A percentile compares a stretch with the other conserved stretches of the same genome.
These are phyloP conservation scores for Mediolabrus comicus DNA, from an alignment of 108 stramenopile species.

Conservation along the genomic window DNA sequence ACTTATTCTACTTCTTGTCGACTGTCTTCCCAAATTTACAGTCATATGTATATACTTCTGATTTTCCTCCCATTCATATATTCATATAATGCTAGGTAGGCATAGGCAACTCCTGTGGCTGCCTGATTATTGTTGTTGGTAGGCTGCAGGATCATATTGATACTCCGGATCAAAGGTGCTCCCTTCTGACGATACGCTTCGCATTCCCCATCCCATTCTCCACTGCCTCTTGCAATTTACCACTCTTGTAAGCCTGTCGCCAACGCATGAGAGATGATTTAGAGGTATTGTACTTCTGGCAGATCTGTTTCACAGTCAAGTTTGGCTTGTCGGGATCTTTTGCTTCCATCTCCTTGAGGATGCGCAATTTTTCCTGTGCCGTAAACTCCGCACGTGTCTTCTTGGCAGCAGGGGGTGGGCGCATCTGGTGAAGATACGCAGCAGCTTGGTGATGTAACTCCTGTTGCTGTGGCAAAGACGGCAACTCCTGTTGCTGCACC, in stretches of 20 bases:
- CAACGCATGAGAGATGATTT: constrained; percentile 7
- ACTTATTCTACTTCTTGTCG: too few relatives aligned
- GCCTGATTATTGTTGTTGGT: neutral
- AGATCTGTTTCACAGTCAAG: neutral
- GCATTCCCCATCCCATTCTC: neutral
- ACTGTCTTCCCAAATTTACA: too few relatives aligned
- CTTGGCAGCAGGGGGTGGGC: neutral
- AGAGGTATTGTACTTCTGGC: constrained; percentile 6
- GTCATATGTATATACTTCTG: too few relatives aligned
- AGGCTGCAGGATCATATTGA: neutral
- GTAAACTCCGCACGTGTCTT: constrained; percentile 1
- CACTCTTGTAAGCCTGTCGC: neutral
- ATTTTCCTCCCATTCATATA: too few relatives aligned
- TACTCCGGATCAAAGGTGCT: neutral
- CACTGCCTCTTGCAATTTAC: neutral
- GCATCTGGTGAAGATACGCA: neutral
- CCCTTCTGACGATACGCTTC: neutral
- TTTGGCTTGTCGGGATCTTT: neutral
- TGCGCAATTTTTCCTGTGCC: constrained; percentile 1
- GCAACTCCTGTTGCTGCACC: too few relatives aligned
- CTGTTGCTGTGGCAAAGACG: too few relatives aligned
- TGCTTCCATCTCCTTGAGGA: constrained; percentile 2
- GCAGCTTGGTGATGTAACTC: too few relatives aligned
- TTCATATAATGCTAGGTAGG: too few relatives aligned
- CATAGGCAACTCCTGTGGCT: too few relatives aligned